Percentiles rank a stretch among this genome's conserved stretches.
phyloP scores from a whole-genome alignment of 371 early-diverging fungal species.

The Neoconidiobolus thromboides region DNA sequence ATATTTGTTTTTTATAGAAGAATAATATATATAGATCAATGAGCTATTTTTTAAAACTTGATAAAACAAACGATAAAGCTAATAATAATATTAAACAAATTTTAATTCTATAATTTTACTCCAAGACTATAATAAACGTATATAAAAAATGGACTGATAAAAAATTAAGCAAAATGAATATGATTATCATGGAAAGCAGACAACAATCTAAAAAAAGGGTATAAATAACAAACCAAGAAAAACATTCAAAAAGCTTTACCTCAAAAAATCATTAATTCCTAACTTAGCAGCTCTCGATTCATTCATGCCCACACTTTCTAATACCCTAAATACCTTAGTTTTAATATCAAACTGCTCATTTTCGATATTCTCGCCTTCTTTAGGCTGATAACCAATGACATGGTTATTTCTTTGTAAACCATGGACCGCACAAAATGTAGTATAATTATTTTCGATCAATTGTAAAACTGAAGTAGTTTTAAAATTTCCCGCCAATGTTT shows the following conservation, averaged over 20 bases:
- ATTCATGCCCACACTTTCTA: constrained; percentile 40
- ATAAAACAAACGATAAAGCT: too few relatives aligned
- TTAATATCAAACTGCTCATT: constrained; percentile 63
- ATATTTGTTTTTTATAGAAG: too few relatives aligned
- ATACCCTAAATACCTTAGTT: constrained; percentile 38
- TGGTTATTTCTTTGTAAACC: constrained; percentile 11
- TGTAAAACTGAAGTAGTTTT: constrained; percentile 67
- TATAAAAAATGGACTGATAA: too few relatives aligned
- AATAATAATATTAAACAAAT: too few relatives aligned
- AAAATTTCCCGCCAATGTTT: constrained; percentile 84
- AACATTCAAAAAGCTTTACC: constrained; percentile 11
- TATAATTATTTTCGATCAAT: constrained; percentile 86
- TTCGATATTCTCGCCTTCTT: neutral
- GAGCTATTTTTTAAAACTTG: too few relatives aligned
- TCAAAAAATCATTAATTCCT: constrained; percentile 81
- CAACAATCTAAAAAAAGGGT: too few relatives aligned
- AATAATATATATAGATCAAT: too few relatives aligned
- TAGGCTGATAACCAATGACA: constrained; percentile 10
- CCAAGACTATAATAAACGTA: too few relatives aligned
- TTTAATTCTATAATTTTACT: too few relatives aligned
- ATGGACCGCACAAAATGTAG: constrained; percentile 65
- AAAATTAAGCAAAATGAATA: too few relatives aligned
- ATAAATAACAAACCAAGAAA: too few relatives aligned
- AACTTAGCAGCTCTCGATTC: constrained; percentile 78
- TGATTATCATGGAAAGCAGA: too few relatives aligned